phyloP scores from a whole-genome alignment of 2,329 filamentous ascomycete species.

The Neopestalotiopsis sp. region DNA sequence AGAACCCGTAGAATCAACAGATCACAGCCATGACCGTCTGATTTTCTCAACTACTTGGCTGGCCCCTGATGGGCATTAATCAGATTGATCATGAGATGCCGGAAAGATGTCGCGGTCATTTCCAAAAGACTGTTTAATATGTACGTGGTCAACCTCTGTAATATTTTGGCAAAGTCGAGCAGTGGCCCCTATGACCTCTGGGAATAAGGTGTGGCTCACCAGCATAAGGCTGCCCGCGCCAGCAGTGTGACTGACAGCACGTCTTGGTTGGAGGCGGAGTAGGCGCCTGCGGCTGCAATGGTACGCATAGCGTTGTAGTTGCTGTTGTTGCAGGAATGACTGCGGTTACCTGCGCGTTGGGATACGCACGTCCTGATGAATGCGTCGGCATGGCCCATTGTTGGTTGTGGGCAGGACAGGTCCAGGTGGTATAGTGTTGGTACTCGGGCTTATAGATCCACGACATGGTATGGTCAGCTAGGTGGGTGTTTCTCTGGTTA shows the following conservation, averaged over 20 bases:
- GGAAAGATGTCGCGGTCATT: background rate
- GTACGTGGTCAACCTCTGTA: background rate
- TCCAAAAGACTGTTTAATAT: background rate
- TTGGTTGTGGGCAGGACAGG: constrained; percentile 4
- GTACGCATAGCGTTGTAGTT: background rate
- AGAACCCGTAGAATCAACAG: too few species aligned
- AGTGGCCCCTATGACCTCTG: background rate
- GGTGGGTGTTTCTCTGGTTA: background rate
- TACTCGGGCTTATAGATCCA: background rate
- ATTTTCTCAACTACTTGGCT: too few species aligned
- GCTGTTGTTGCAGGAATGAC: background rate
- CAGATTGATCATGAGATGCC: background rate
- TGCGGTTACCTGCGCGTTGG: background rate
- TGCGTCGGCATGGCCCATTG: constrained; percentile 1
- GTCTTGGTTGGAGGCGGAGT: background rate
- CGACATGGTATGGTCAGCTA: background rate
- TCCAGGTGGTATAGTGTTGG: constrained; percentile 11
- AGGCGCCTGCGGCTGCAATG: too few species aligned
- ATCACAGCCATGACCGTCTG: too few species aligned
- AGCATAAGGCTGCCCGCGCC: background rate
- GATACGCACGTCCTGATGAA: background rate
- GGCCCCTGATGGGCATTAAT: too few species aligned
- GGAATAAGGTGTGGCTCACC: background rate
- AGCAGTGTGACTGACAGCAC: background rate
- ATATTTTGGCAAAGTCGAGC: background rate